Evolutionary conservation across 192 early-diverging fungal genomes (phyloP).

Genomic region (Gamsiella multidivaricata): DNA sequence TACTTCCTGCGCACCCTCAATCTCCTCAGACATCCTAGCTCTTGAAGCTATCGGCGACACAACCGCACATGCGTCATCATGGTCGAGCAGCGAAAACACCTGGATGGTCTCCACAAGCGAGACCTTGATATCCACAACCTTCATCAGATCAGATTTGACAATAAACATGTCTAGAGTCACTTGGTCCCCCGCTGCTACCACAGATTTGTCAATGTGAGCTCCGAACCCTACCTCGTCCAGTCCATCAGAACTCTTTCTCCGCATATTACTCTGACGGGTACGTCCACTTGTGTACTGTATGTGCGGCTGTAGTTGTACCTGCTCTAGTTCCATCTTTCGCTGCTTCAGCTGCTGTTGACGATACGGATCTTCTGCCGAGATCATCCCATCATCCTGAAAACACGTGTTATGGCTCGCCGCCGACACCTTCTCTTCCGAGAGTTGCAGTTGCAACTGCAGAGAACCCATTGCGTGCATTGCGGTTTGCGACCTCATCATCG

Average conservation of each 20-base stretch:
- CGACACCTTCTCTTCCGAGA: no score
- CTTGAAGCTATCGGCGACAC: slow-evolving; percentile 3
- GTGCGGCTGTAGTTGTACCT: slow-evolving; percentile 4
- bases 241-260: slow-evolving; percentile 9
- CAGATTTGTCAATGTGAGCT: slow-evolving; percentile 48
- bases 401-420: background rate
- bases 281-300: background rate
- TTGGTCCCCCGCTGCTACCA: slow-evolving; percentile 38
- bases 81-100: slow-evolving; percentile 25
- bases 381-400: background rate
- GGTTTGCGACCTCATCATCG: no score
- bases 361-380: slow-evolving; percentile 17
- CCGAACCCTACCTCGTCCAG: slow-evolving; percentile 51
- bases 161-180: slow-evolving; percentile 50
- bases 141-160: slow-evolving; percentile 48
- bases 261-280: no score
- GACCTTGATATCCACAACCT: slow-evolving; percentile 49
- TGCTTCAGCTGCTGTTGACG: background rate
- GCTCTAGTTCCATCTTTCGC: background rate
- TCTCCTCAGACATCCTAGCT: slow-evolving; percentile 3
- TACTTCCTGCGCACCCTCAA: background rate
- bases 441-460: no score
- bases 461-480: no score
- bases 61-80: background rate
- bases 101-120: slow-evolving; percentile 45